These are phyloP conservation scores for Phytopythium boreale DNA, from an alignment of 352 stramenopile genomes.

Conservation along the genomic window DNA sequence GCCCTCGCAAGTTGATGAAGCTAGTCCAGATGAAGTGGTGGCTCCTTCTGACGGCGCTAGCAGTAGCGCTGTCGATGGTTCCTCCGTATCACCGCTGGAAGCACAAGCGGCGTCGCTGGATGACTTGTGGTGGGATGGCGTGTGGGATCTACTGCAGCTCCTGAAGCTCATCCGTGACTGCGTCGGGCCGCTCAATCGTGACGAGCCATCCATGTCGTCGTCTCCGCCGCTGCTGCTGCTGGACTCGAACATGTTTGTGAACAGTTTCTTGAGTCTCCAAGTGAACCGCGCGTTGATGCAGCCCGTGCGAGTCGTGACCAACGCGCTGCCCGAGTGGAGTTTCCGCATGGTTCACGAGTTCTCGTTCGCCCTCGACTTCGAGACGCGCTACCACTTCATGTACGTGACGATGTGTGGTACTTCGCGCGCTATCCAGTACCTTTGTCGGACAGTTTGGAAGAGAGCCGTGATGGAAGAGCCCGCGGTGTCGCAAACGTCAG, in stretches of 20 bases:
- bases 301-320: constrained; percentile 60
- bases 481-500: not conserved
- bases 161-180: constrained; percentile 39
- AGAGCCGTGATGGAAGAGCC: constrained; percentile 51
- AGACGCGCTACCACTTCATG: constrained; percentile 64
- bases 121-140: constrained; percentile 46
- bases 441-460: constrained; percentile 68
- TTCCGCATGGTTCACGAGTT: constrained; percentile 52
- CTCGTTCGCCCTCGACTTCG: constrained; percentile 61
- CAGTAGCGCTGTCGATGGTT: not conserved
- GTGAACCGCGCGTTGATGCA: constrained; percentile 53
- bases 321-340: constrained; percentile 55
- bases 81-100: not conserved
- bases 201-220: not conserved
- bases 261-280: constrained; percentile 58
- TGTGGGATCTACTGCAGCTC: constrained; percentile 54
- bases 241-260: constrained; percentile 34
- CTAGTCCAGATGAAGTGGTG: not conserved
- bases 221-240: not conserved
- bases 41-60: not conserved
- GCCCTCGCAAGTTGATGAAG: not conserved
- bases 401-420: constrained; percentile 64
- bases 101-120: not conserved
- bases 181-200: not conserved
- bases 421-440: constrained; percentile 65